Conservation (phyloP, 768 basidiomycete genomes). For the Agaricus blazei region DNA sequence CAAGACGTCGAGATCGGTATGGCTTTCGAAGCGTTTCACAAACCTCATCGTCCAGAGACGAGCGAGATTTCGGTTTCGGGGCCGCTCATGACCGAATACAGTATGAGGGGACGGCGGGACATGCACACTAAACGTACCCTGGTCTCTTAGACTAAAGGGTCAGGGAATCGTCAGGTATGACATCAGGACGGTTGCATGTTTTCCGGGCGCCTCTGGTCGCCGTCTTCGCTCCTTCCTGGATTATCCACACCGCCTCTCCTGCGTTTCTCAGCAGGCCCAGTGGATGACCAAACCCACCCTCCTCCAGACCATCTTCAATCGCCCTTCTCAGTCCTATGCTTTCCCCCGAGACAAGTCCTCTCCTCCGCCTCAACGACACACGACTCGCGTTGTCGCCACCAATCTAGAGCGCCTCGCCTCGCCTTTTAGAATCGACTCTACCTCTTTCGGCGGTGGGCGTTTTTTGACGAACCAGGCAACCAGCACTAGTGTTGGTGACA, state of each 20-base stretch:
- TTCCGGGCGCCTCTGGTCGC: neutral
- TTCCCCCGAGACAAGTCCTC: slow-evolving; percentile 41
- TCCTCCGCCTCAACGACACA: slow-evolving; percentile 45
- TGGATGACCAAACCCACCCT: slow-evolving; percentile 29
- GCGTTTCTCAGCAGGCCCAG: neutral
- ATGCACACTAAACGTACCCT: too few species aligned
- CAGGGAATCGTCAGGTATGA: neutral
- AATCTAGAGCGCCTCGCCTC: slow-evolving; percentile 13
- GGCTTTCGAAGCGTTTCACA: too few species aligned
- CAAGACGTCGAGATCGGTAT: too few species aligned
- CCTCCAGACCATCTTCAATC: slow-evolving; percentile 52
- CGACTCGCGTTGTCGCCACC: slow-evolving; percentile 43
- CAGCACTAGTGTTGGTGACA: neutral
- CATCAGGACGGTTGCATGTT: neutral
- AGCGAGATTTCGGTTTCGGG: too few species aligned
- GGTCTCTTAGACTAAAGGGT: too few species aligned
- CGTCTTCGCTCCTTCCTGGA: neutral
- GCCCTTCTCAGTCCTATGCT: slow-evolving; percentile 61
- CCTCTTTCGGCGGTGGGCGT: neutral
- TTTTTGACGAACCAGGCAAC: neutral
- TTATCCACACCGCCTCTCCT: neutral
- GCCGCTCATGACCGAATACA: too few species aligned
- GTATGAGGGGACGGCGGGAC: too few species aligned
- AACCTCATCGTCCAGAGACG: too few species aligned
- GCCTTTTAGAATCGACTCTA: neutral